Conservation (phyloP, 345 rosid genomes). For the Odontarrhena argentea region DNA sequence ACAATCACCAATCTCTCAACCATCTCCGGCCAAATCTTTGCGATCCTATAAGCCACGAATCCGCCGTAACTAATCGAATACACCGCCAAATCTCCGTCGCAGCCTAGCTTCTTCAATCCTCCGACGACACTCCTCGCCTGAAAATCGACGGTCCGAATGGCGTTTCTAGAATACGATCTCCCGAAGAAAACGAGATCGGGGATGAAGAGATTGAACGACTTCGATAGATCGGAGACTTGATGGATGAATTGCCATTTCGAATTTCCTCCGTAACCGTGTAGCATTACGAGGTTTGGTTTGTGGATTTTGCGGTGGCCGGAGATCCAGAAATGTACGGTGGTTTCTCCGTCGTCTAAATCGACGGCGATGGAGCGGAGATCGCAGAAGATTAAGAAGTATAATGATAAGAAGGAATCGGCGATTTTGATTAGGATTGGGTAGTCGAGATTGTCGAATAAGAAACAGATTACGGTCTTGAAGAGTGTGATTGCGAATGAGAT, state of each 20-base stretch:
- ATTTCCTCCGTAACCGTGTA: conserved; percentile 78
- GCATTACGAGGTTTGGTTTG: conserved; percentile 53
- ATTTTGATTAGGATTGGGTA: conserved; percentile 46
- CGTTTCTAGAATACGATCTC: conserved; percentile 41
- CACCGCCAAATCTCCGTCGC: conserved; percentile 41
- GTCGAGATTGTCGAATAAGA: conserved; percentile 30
- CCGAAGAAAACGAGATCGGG: conserved; percentile 84
- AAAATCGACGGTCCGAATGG: conserved; percentile 53
- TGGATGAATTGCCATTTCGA: conserved; percentile 70
- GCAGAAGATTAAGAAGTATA: conserved; percentile 50
- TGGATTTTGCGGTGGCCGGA: conserved; percentile 49
- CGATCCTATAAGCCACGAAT: conserved; percentile 72
- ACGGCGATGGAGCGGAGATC: conserved; percentile 58
- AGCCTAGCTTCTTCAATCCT: conserved; percentile 60
- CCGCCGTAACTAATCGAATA: conserved; percentile 82
- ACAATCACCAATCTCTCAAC: conserved; percentile 71
- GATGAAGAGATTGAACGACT: conserved; percentile 54
- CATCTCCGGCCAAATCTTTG: conserved; percentile 52
- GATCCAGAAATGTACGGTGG: conserved; percentile 69
- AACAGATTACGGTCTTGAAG: conserved; percentile 16
- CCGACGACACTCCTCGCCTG: conserved; percentile 61
- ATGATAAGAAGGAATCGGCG: conserved; percentile 44
- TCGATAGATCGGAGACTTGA: conserved; percentile 56
- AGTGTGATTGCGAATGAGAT: conserved; percentile 25
- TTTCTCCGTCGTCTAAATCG: conserved; percentile 57